These are phyloP conservation scores for Canavalia gladiata DNA, from an alignment of 306 rosid genomes.

Conservation along the genomic window DNA sequence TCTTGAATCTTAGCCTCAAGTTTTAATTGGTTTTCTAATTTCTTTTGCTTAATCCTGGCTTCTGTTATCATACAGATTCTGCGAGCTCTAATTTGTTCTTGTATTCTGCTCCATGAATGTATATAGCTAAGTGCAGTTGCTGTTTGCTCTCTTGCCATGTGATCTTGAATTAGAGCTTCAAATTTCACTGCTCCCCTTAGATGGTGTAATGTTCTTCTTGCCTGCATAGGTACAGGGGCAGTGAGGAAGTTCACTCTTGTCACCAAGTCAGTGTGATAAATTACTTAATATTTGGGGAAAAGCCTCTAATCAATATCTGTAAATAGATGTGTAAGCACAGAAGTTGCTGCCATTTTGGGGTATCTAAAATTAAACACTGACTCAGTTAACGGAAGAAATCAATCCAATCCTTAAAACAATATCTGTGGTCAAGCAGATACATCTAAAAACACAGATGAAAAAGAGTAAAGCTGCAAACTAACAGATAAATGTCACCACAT, in stretches of 20 bases:
- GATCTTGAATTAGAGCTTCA: conserved; percentile 65
- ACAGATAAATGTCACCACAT: conserved; percentile 19
- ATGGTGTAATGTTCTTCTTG: conserved; percentile 58
- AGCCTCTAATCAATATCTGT: conserved; percentile 10
- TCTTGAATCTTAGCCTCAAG: conserved; percentile 81
- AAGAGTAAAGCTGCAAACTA: conserved; percentile 10
- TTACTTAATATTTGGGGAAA: conserved; percentile 17
- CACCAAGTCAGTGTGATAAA: conserved; percentile 11
- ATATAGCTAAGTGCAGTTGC: conserved; percentile 64
- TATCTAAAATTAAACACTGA: background rate
- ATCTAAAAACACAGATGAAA: background rate
- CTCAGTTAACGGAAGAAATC: background rate
- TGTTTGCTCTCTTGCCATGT: conserved; percentile 63
- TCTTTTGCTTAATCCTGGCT: conserved; percentile 68
- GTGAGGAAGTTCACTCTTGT: conserved; percentile 22
- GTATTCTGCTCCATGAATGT: conserved; percentile 83
- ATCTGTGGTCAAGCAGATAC: background rate
- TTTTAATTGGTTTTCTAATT: conserved; percentile 69
- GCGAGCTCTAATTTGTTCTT: conserved; percentile 73
- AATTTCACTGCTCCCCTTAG: conserved; percentile 58
- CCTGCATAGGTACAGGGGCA: conserved; percentile 51
- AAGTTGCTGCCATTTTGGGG: background rate
- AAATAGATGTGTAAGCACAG: background rate
- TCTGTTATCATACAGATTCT: conserved; percentile 76
- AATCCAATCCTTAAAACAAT: background rate